Evolutionary conservation across 176 grass and related monocot genomes (phyloP), one percentile per base, ranked within the genome.

Genomic region (Oryza glumipatula): DNA sequence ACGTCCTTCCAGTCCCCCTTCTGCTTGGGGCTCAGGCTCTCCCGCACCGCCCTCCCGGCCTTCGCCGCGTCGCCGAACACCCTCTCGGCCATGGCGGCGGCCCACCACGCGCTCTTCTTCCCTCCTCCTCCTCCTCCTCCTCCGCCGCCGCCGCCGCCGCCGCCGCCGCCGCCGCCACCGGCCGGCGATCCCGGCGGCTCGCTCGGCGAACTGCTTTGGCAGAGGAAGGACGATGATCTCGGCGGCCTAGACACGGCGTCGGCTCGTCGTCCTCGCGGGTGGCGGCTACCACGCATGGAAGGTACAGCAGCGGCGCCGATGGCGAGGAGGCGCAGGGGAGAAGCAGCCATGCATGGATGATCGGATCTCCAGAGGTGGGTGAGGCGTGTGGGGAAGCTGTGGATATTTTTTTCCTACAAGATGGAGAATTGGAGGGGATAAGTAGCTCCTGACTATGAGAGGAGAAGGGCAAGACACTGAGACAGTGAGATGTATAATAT

Each of bases 1-100:
- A 94, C 77, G 79, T 97, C 95, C 72, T 93, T 93, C 95, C 92
- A 93, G 67, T 93, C 89, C 1, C 94, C 91, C 68, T 89, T 93
- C 80, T 86, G 81, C 85, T 91, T 94, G 22, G 92, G 90, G 72
- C 88, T 90, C 45, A 88, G 86, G 79, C 21, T 81, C 72, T 94
- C 90, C 79, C 56, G 80, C 78, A 90, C 77, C 6, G 82, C 56
- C 81, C 67, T 76, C 22, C 83, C 91, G 5, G 80, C 82, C 74
- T 89, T 85, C 81, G 78, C 82, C 46, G 36, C 86, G 61, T 85
- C 79, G 48, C 75, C 51, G 30, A 13, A 80, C 49, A 86, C n/a
- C 79, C 84, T 89, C 67, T 72, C 72, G 2, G 86, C 71, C 38
- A 78, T 26, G 67, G 61, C 48, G 6, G 67, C 48, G 3, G 19